Evolutionary conservation across 2,329 filamentous ascomycete genomes (phyloP).

Genomic region (Xylaria sp.): DNA sequence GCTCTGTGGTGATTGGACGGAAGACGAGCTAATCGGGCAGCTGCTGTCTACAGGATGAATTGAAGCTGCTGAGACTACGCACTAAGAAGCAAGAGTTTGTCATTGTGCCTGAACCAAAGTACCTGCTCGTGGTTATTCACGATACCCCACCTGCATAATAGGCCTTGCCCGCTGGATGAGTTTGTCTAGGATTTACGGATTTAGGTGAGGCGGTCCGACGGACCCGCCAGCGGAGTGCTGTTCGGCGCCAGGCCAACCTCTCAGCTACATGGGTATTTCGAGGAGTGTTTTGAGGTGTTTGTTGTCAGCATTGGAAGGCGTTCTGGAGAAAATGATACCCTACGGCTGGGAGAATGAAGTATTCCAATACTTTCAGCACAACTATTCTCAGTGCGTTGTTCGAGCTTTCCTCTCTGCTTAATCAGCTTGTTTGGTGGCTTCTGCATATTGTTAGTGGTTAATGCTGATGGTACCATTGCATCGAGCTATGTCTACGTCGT

Average conservation of each 20-base stretch:
- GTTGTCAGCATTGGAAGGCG: constrained; percentile 40
- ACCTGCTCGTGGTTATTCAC: constrained; percentile 81
- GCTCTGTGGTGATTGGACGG: constrained; percentile 4
- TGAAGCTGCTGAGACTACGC: constrained; percentile 78
- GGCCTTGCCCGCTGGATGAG: constrained; percentile 31
- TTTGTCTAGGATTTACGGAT: background rate
- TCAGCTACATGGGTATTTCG: background rate
- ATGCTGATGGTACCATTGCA: constrained; percentile 8
- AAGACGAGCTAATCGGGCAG: constrained; percentile 22
- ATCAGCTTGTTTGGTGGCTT: background rate
- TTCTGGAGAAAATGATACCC: constrained; percentile 48
- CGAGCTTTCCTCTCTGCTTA: constrained; percentile 9
- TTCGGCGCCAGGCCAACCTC: constrained; percentile 14
- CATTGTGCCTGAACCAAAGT: constrained; percentile 83
- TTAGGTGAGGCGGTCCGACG: constrained; percentile 18
- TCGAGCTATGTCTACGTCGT: constrained; percentile 7
- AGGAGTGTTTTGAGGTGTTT: constrained; percentile 20
- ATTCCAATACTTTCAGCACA: constrained; percentile 22
- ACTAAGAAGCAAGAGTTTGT: constrained; percentile 89
- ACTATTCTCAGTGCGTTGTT: constrained; percentile 6
- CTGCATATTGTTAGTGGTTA: constrained; percentile 10
- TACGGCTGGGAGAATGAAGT: constrained; percentile 27
- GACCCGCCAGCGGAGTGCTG: constrained; percentile 7
- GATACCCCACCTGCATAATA: constrained; percentile 79
- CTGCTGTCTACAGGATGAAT: constrained; percentile 69